These are phyloP conservation scores for Neurospora africana DNA, from an alignment of 495 filamentous ascomycete species.

Conservation along the genomic window DNA sequence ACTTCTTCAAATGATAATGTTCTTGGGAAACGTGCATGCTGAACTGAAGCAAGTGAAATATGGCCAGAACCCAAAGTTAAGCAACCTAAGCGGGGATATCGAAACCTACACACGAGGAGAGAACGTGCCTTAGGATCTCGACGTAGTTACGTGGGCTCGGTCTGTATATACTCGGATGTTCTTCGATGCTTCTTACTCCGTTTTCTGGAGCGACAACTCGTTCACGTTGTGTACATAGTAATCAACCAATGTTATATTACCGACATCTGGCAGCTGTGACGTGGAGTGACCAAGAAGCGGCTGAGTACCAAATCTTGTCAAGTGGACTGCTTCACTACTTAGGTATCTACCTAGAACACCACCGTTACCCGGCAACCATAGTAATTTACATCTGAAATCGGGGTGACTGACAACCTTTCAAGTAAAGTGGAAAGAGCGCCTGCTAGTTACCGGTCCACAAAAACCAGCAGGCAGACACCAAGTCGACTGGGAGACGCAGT, in stretches of 20 bases:
- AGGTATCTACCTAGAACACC: neutral
- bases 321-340: neutral
- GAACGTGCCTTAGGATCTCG: neutral
- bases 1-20: neutral
- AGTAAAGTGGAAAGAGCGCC: neutral
- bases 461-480: neutral
- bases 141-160: neutral
- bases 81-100: neutral
- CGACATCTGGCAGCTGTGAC: neutral
- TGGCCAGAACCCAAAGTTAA: neutral
- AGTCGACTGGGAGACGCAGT: neutral
- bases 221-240: neutral
- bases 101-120: neutral
- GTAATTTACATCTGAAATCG: neutral
- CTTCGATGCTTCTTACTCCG: neutral
- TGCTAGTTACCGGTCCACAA: neutral
- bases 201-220: neutral
- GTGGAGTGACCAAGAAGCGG: neutral
- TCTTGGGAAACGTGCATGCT: neutral
- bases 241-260: neutral
- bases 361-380: neutral
- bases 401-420: neutral
- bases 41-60: neutral
- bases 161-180: neutral
- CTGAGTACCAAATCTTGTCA: neutral